Base-by-base conservation (phyloP, 2,329 filamentous ascomycete genomes). In the Xylogone sp. region DNA sequence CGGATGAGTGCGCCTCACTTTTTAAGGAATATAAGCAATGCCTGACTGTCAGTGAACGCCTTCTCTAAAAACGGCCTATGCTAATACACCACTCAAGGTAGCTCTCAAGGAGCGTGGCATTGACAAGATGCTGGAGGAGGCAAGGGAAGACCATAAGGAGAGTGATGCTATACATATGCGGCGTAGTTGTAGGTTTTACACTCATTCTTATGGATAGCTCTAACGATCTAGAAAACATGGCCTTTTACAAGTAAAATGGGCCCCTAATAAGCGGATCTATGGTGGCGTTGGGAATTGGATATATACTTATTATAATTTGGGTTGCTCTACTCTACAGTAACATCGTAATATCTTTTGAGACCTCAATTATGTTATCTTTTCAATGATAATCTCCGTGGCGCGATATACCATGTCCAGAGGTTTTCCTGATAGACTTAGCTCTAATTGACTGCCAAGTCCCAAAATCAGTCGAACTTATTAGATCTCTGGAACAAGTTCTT, bases 1-100 rank as follows among this genome's bases (percentile, higher is more conserved):
- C 85, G 44, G 91, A 84, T 52, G 93, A 97, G 67, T 99, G 94
- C 67, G 86, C 87, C 52, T 79, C 79, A 10, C 75, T 97, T 6
- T 97, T 99, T 68, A 87, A 88, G 60, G 82, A 94, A 56, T 99
- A 99, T 67, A 90, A 90, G 66, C 79, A 83, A 53, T 99, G 94
- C 65, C 71, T 99, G 42, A 85, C 83, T 58, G 94, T 97, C 70
- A 64, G 45, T 45, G 20, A 46, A 19, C 13, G 43, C 53, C 13
- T 39, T 21, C 10, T 49, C 22, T 45, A 53, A 42, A 34, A 29
- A 20, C 44, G 7, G 19, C 12, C 24, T 10, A 21, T 29, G 46
- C 48, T 43, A 45, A 34, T 48, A 43, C 49, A 42, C 19, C 18
- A 8, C 27, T 46, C 42, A 59, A 97, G 92, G 86, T 83, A 73